Percentiles rank a stretch among this genome's conserved stretches.
phyloP scores from a whole-genome alignment of 2,329 filamentous ascomycete species.

The Sporothrix variecibatus region DNA sequence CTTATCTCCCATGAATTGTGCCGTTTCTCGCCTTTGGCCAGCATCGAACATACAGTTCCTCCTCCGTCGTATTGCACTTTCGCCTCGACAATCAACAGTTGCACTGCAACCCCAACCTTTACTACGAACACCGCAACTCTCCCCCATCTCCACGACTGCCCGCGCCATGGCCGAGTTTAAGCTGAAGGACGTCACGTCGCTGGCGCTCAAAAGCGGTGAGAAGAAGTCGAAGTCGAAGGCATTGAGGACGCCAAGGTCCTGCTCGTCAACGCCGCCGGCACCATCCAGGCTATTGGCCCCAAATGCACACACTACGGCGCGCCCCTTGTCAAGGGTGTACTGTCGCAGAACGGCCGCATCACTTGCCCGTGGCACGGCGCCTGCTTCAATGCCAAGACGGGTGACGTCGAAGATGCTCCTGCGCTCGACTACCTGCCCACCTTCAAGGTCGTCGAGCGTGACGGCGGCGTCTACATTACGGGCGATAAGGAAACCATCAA shows the following conservation, averaged over 20 bases:
- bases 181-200: constrained; percentile 74
- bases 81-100: neutral
- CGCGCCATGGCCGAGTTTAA: constrained; percentile 60
- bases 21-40: constrained; percentile 23
- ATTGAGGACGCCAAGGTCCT: constrained; percentile 84
- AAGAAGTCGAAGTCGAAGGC: constrained; percentile 90
- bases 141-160: constrained; percentile 28
- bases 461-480: constrained; percentile 81
- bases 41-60: neutral
- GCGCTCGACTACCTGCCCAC: constrained; percentile 82
- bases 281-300: constrained; percentile 75
- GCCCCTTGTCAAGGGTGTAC: constrained; percentile 80
- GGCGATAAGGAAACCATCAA: constrained; percentile 80
- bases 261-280: constrained; percentile 74
- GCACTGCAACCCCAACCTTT: constrained; percentile 27
- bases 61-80: constrained; percentile 10
- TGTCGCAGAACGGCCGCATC: constrained; percentile 78
- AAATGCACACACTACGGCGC: constrained; percentile 91
- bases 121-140: neutral
- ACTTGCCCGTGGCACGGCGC: constrained; percentile 98
- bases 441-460: constrained; percentile 78
- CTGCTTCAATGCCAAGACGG: constrained; percentile 86
- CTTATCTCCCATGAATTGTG: constrained; percentile 26
- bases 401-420: constrained; percentile 93
- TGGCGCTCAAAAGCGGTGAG: constrained; percentile 75